Conservation (phyloP, 1,284 basidiomycete species). For the Meripilus lineatus region DNA sequence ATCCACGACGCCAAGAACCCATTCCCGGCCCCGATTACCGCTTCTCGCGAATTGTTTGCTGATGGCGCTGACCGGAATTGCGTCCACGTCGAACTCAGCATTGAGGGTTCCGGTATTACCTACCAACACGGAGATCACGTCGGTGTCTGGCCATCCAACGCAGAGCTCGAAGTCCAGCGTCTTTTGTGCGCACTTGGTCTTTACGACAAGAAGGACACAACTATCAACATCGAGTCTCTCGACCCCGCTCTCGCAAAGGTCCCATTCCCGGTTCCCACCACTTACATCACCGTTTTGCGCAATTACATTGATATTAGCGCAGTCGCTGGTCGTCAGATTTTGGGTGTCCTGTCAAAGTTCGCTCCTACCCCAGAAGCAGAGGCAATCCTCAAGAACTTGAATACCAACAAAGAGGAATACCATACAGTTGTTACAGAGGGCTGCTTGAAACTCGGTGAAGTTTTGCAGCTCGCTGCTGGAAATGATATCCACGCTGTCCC, state of each 20-base stretch:
- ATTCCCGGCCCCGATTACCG: constrained; percentile 79
- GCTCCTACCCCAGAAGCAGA: constrained; percentile 81
- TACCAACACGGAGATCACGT: constrained; percentile 99
- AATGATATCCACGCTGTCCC: constrained; percentile 61
- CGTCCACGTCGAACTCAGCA: constrained; percentile 92
- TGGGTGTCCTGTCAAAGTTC: constrained; percentile 83
- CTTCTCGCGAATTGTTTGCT: constrained; percentile 83
- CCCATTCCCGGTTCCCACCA: constrained; percentile 96
- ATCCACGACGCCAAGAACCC: constrained; percentile 98
- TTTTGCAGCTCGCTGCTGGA: constrained; percentile 85
- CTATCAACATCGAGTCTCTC: constrained; percentile 91
- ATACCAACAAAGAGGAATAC: constrained; percentile 87
- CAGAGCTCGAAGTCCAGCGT: constrained; percentile 88
- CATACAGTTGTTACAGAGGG: constrained; percentile 70
- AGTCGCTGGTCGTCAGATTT: constrained; percentile 89
- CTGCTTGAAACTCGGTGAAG: constrained; percentile 87
- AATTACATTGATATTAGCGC: constrained; percentile 97
- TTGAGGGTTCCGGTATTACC: constrained; percentile 93
- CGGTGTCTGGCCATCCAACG: constrained; percentile 95
- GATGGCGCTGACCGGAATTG: constrained; percentile 81
- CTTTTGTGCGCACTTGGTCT: constrained; percentile 86
- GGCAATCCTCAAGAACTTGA: constrained; percentile 72
- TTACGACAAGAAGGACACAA: constrained; percentile 68
- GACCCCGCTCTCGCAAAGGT: constrained; percentile 98
- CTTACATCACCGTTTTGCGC: constrained; percentile 89